Evolutionary conservation across 2,329 filamentous ascomycete genomes (phyloP), one percentile per base, ranked within the genome.

Genomic region (Colletotrichum navitas): DNA sequence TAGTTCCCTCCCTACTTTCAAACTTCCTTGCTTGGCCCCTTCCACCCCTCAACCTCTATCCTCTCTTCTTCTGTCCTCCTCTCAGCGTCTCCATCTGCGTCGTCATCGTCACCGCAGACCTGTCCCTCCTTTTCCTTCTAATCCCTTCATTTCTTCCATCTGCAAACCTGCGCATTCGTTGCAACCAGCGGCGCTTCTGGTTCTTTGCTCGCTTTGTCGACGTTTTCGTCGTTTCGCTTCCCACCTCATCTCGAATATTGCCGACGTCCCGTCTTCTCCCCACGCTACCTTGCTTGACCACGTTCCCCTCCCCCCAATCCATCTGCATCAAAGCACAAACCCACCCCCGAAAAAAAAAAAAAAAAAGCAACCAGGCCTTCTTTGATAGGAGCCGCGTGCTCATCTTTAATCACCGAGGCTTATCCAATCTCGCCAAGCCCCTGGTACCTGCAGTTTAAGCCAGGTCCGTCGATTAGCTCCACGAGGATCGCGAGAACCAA

Each of bases 301-400:
- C 41, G 18, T 6, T 6, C 47, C 24, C 24, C 47, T 2, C 7
- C 7, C 7, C 8, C 10, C 36, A 16, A 26, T 41, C 36, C 56
- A 32, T 52, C 32, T 12, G 41, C 39, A 51, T 26, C 63, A 66
- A 21, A 39, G 39, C 59, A 52, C 43, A 1, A 52, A 63, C 36
- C 63, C 41, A 36, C 55, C 58, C 10, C 58, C 66, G 59, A 67
- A 39, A 49, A 63, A 73, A 78, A 77, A 55, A 47, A 51, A 52
- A 32, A 60, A 21, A 2, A 51, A 11, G 52, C 59, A 49, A 54
- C 51, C 18, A 58, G 58, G 52, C 68, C 77, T 76, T 81, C 81
- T 81, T 82, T 79, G 79, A 82, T 63, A 81, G 79, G 80, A 76
- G 76, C 78, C 77, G 73, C 73, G 73, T 74, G 73, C 77, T 80